Conservation (phyloP, 2,329 filamentous ascomycete genomes). For the Cercospora sp. region DNA sequence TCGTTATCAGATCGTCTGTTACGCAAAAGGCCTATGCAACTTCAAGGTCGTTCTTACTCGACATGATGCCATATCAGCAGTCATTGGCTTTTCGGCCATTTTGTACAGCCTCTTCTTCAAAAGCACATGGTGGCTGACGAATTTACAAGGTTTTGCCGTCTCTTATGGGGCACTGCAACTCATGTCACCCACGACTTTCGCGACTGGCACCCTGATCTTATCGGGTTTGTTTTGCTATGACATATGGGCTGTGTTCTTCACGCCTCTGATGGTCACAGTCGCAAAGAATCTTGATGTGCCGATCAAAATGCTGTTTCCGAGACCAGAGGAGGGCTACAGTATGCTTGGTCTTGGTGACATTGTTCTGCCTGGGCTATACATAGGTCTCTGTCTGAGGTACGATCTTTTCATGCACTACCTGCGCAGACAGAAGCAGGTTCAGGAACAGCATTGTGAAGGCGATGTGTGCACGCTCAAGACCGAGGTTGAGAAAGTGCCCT, state of each 20-base stretch:
- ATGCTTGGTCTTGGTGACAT: conserved; percentile 96
- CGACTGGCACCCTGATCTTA: conserved; percentile 76
- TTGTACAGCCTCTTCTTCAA: conserved; percentile 64
- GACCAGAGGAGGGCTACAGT: conserved; percentile 55
- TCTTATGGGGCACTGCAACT: conserved; percentile 78
- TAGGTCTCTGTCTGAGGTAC: conserved; percentile 84
- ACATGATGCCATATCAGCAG: conserved; percentile 57
- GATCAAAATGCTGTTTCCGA: conserved; percentile 84
- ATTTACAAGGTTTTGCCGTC: conserved; percentile 82
- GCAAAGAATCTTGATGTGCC: conserved; percentile 87
- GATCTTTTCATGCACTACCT: conserved; percentile 85
- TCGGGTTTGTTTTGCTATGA: conserved; percentile 88
- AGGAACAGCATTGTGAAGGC: conserved; percentile 29
- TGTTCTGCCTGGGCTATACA: conserved; percentile 86
- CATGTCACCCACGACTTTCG: conserved; percentile 85
- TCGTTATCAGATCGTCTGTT: conserved; percentile 53
- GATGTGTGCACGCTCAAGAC: conserved; percentile 15
- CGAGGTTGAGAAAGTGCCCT: conserved; percentile 42
- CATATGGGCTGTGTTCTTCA: conserved; percentile 88
- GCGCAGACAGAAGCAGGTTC: conserved; percentile 56
- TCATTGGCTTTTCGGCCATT: conserved; percentile 57
- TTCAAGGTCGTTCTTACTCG: conserved; percentile 54
- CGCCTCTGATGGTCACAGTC: conserved; percentile 82
- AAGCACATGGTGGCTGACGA: conserved; percentile 72
- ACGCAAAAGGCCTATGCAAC: conserved; percentile 48